Evolutionary conservation across 768 basidiomycete genomes (phyloP).

Genomic region (Sporobolomyces roseus): DNA sequence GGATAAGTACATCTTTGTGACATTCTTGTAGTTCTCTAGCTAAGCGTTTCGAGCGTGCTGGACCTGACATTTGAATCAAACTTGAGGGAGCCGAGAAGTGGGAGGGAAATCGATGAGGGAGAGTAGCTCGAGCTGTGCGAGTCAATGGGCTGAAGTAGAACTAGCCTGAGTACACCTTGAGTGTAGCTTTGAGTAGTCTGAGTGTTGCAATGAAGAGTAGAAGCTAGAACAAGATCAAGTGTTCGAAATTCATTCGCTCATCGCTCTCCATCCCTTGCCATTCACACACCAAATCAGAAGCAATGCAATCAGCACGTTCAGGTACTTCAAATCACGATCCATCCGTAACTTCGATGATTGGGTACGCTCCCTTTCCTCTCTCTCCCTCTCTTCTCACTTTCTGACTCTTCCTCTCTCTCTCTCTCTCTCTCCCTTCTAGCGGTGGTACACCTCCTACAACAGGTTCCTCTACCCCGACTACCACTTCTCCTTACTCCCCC

Average conservation of each 20-base stretch:
- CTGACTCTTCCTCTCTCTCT: neutral
- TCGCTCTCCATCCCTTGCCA: neutral
- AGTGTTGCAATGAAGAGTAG: too few relatives aligned
- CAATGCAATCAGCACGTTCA: constrained; percentile 6
- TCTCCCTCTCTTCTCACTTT: neutral
- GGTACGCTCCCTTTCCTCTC: constrained; percentile 16
- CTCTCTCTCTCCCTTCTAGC: neutral
- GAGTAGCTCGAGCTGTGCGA: too few relatives aligned
- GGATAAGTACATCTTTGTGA: constrained; percentile 21
- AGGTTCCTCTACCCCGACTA: neutral
- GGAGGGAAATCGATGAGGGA: too few relatives aligned
- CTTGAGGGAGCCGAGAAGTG: too few relatives aligned
- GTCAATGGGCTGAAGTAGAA: too few relatives aligned
- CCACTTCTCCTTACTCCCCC: constrained; percentile 54
- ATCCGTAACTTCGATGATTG: constrained; percentile 16
- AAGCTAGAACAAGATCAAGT: neutral
- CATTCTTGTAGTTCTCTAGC: constrained; percentile 22
- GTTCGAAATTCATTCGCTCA: neutral
- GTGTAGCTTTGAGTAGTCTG: too few relatives aligned
- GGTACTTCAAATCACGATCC: constrained; percentile 17
- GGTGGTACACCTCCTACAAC: neutral
- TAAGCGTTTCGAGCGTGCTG: constrained; percentile 24
- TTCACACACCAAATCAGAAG: neutral
- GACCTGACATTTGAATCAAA: neutral
- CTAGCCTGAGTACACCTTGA: too few relatives aligned